Base-by-base conservation (phyloP, 2,329 filamentous ascomycete genomes). In the Pestalotiopsis fici region DNA sequence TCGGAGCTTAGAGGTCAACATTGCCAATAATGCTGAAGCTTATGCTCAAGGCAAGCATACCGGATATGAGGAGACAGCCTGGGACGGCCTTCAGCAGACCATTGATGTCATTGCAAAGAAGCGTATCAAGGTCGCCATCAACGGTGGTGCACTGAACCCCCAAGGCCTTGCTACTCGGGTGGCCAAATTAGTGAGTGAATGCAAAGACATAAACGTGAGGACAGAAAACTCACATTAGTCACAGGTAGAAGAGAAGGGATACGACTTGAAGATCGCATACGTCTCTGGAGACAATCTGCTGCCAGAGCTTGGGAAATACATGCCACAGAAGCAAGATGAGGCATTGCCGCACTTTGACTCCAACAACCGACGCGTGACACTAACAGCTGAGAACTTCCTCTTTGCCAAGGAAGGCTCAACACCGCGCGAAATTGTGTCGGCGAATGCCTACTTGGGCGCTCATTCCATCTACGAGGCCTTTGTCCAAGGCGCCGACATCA, bases 101-200 rank as follows among this genome's bases (percentile, higher is more conserved):
- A 39, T 59, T 12, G 47, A 62, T 23, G 31, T 56, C 18, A 62
- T 67, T 21, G 57, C 59, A 2, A 74, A 82, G 63, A 80, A 83
- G 67, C 70, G 77, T 0, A 86, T 86, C 74, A 84, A 83, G 67
- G 78, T 87, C 11, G 77, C 85, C 54, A 77, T 85, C 62, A 87
- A 87, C 72, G 85, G 85, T 3, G 86, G 86, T 2, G 83, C 83
- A 4, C 78, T 83, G n/a, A 84, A 87, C 68, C 85, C 86, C 0
- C 78, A 79, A 65, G 83, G 80, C 0, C 72, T 88, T 18, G 82
- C 83, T 1, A 68, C 81, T 65, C 18, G 31, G 25, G 64, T 65
- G 6, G 28, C 27, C 28, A 28, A 37, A 27, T n/a, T 65, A 18
- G 64, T 65, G 37, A 47, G 64, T 43, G 12, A 2, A 31, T 57